These are phyloP conservation scores for Aurinia saxatilis DNA, from an alignment of 345 rosid genomes.

Conservation along the genomic window DNA sequence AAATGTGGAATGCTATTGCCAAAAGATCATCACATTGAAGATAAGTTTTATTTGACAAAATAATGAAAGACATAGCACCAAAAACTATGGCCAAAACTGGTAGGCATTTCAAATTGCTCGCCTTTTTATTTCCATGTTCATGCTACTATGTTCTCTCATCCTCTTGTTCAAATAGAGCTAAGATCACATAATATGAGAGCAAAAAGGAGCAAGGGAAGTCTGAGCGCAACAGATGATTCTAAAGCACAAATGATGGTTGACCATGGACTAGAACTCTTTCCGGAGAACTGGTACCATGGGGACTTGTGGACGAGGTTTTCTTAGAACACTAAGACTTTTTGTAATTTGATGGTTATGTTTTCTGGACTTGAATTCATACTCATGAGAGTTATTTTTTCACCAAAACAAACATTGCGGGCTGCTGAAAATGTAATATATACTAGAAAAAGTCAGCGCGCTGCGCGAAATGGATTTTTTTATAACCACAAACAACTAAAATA, in stretches of 20 bases:
- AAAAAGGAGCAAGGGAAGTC: too few relatives aligned
- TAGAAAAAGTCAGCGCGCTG: too few relatives aligned
- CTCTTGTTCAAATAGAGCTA: constrained; percentile 21
- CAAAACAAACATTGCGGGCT: too few relatives aligned
- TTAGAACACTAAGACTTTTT: too few relatives aligned
- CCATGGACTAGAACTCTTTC: too few relatives aligned
- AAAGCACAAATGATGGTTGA: too few relatives aligned
- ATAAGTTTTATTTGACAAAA: not conserved
- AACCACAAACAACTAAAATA: too few relatives aligned
- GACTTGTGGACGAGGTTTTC: too few relatives aligned
- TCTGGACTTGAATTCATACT: constrained; percentile 3
- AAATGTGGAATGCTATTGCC: constrained; percentile 1
- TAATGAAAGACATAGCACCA: constrained; percentile 11
- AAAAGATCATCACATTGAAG: not conserved
- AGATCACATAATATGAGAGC: constrained; percentile 8
- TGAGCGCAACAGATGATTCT: too few relatives aligned
- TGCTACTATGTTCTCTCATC: constrained; percentile 9
- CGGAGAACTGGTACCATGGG: too few relatives aligned
- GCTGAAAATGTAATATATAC: not conserved
- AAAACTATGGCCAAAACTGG: too few relatives aligned
- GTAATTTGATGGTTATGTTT: not conserved
- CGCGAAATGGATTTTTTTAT: too few relatives aligned
- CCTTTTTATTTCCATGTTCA: not conserved
- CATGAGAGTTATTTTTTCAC: constrained; percentile 1
- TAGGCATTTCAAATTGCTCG: not conserved